Base-by-base conservation (phyloP, 2,329 filamentous ascomycete species). In the Pestalotiopsis sp. region DNA sequence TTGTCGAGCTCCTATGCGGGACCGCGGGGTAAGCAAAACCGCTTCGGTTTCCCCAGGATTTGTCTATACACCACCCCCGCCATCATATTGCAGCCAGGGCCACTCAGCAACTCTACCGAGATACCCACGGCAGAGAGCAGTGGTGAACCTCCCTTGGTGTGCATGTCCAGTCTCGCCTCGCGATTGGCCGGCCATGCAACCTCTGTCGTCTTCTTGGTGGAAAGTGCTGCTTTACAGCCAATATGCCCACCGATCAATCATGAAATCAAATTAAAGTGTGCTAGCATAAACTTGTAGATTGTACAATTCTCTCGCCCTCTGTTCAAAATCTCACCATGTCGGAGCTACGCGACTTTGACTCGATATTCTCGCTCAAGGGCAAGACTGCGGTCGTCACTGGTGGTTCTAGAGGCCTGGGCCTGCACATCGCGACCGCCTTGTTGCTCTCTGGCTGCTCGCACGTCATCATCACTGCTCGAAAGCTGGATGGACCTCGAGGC, bases 381-480 rank as follows among this genome's bases (percentile, higher is more conserved):
- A 82, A 74, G 68, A 74, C 71, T 20, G 76, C 76, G 55, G 72
- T 78, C 57, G 71, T 78, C 57, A 78, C 75, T 13, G 76, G 76
- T 65, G 76, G 76, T 58, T 88, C 86, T 14, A 80, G 89, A 72
- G 89, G 89, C 57, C 80, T 91, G 11, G 89, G 89, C 64, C 82
- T 92, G 11, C 87, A 91, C 76, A 88, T 89, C 66, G 90, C 90
- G 23, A 90, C 88, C 27, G 90, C 87, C 31, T 86, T 93, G 68
- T 85, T 93, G 59, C 89, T 90, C 81, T 88, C 91, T n/a, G 91
- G 91, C 69, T 90, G 87, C 77, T 87, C 88, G 68, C 90, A 90
- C 73, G 87, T 93, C 70, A 90, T 92, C 81, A 91, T 93, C 78
- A 92, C 90, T n/a, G 91, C 89, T 4, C 89, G 91, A 74, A 93